Percentiles rank a stretch among this genome's conserved stretches.
Evolutionary conservation across 331 rosid species (phyloP).

Genomic region (Cucumis variabilis): DNA sequence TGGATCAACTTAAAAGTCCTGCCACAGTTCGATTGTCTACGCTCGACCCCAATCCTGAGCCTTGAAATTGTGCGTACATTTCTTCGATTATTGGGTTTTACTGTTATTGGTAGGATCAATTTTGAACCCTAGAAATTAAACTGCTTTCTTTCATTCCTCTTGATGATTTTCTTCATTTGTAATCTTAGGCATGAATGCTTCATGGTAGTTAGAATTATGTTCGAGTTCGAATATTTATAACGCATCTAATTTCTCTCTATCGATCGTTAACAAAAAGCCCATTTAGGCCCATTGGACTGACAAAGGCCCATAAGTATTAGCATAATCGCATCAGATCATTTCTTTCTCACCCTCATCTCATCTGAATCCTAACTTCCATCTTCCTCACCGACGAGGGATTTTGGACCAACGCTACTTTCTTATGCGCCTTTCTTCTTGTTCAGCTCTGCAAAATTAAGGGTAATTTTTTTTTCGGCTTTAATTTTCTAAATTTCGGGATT

Average conservation of each 20-base stretch:
- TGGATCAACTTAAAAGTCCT: slow-evolving; percentile 74
- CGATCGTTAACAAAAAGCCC: not conserved
- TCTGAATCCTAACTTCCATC: slow-evolving; percentile 1
- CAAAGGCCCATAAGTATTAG: too few species aligned
- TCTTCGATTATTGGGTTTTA: not conserved
- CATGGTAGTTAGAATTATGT: too few species aligned
- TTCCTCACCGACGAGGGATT: not conserved
- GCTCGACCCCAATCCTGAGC: slow-evolving; percentile 37
- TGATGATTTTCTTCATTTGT: not conserved
- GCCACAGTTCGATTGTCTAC: slow-evolving; percentile 67
- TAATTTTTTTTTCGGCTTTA: not conserved
- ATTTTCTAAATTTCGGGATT: not conserved
- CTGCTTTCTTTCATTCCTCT: not conserved
- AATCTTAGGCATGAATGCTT: not conserved
- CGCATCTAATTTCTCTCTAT: too few species aligned
- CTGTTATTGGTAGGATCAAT: not conserved
- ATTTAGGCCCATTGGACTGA: not conserved
- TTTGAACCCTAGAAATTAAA: slow-evolving; percentile 25
- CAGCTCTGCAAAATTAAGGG: not conserved
- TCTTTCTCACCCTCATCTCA: not conserved
- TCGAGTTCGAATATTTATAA: too few species aligned
- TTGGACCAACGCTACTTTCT: not conserved
- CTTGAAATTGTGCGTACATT: slow-evolving; percentile 29
- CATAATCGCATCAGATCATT: not conserved
- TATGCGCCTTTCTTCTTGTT: not conserved